Percentiles rank a stretch among this genome's conserved stretches.
phyloP scores from a whole-genome alignment of 2,329 filamentous ascomycete genomes.

The Ophiostoma ips region DNA sequence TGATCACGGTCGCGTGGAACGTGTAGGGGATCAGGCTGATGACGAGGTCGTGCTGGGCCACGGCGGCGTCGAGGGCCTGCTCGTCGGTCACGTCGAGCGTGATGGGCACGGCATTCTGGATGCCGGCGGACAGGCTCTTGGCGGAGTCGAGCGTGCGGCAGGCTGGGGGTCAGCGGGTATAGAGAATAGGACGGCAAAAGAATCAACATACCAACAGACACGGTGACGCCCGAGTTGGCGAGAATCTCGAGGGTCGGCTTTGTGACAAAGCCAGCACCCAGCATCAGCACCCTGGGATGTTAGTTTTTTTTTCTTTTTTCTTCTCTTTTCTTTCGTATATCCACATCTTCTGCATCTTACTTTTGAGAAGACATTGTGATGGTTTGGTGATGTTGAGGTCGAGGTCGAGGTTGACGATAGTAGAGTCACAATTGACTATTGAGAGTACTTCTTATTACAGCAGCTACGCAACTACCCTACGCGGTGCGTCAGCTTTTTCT shows the following conservation, averaged over 20 bases:
- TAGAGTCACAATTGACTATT: no score
- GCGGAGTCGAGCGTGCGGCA: slow-evolving; percentile 70
- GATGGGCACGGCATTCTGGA: slow-evolving; percentile 61
- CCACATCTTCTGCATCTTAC: no score
- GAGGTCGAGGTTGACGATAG: no score
- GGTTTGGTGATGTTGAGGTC: neutral
- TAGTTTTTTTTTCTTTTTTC: neutral
- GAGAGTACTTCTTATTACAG: no score
- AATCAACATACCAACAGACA: slow-evolving; percentile 45
- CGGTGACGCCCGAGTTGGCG: slow-evolving; percentile 42
- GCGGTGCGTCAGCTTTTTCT: no score
- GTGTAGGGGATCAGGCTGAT: slow-evolving; percentile 84
- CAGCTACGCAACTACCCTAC: no score
- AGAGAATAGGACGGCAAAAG: neutral
- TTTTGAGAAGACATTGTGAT: no score
- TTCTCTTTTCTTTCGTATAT: no score
- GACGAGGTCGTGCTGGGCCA: slow-evolving; percentile 66
- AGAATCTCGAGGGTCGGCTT: slow-evolving; percentile 52
- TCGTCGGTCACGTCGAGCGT: slow-evolving; percentile 72
- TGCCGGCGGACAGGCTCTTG: slow-evolving; percentile 57
- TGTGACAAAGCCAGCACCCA: slow-evolving; percentile 45
- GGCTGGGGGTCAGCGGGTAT: slow-evolving; percentile 31
- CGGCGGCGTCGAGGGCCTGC: slow-evolving; percentile 62
- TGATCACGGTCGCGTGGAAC: slow-evolving; percentile 78
- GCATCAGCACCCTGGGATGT: slow-evolving; percentile 22